A percentile compares a stretch with the other conserved stretches of the same genome.
These are phyloP conservation scores for Torrubiella hemipterigena DNA, from an alignment of 2,329 filamentous ascomycete genomes.

Conservation along the genomic window DNA sequence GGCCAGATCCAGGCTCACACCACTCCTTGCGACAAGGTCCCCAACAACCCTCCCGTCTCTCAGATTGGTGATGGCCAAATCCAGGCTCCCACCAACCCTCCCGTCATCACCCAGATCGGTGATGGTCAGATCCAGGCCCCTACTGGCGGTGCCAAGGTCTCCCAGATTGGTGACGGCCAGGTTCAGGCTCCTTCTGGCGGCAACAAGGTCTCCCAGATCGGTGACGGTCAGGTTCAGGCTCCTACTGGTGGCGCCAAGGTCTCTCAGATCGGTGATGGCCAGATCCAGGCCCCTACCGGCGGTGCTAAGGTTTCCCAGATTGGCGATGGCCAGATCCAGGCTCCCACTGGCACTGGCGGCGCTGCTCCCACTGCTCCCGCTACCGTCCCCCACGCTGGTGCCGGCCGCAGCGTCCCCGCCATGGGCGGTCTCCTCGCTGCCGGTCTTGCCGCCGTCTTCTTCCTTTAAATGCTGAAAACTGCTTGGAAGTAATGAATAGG, in stretches of 20 bases:
- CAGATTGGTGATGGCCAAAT: conserved; percentile 13
- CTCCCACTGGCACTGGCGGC: conserved; percentile 6
- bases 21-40: conserved; percentile 2
- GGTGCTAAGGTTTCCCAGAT: conserved; percentile 3
- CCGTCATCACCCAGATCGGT: conserved; percentile 8
- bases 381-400: conserved; percentile 1
- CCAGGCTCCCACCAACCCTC: conserved; percentile 10
- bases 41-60: conserved; percentile 3
- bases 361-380: conserved; percentile 5
- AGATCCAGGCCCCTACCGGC: conserved; percentile 10
- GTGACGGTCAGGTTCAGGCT: conserved; percentile 18
- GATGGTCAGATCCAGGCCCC: conserved; percentile 15
- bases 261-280: conserved; percentile 27
- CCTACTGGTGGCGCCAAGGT: conserved; percentile 20
- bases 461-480: conserved; percentile 5
- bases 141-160: conserved; percentile 8
- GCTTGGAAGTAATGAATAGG: background rate
- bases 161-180: conserved; percentile 13
- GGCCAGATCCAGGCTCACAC: conserved; percentile 6
- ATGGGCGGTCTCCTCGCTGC: conserved; percentile 2
- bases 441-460: conserved; percentile 6
- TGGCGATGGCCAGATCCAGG: conserved; percentile 7
- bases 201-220: conserved; percentile 20
- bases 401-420: background rate
- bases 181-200: conserved; percentile 6